A percentile compares a stretch with the other conserved stretches of the same genome.
Evolutionary conservation across 257 asterid genomes (phyloP).

Genomic region (Jacaranda mimosifolia): DNA sequence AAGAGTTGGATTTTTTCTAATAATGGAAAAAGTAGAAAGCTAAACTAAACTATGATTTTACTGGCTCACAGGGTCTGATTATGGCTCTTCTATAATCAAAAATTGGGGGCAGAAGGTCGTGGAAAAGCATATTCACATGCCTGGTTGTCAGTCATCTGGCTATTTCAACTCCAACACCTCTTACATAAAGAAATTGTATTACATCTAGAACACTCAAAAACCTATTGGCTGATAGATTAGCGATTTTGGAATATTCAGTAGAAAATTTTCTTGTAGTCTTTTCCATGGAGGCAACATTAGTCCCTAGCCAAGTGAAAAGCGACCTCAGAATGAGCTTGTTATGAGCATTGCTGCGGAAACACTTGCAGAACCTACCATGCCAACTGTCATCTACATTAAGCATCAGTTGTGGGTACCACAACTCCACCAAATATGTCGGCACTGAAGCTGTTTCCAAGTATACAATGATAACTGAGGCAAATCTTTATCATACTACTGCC

Average conservation of each 20-base stretch:
- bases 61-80: not conserved
- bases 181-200: not conserved
- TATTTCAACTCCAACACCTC: slow-evolving; percentile 10
- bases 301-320: slow-evolving; percentile 16
- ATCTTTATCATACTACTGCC: not conserved
- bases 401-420: slow-evolving; percentile 13
- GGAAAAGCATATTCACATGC: slow-evolving; percentile 13
- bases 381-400: not conserved
- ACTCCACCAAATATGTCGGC: not conserved
- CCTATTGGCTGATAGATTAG: not conserved
- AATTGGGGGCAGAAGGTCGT: not conserved
- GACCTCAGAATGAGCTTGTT: not conserved
- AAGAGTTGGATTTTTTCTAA: not conserved
- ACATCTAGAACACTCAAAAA: slow-evolving; percentile 13
- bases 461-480: not conserved
- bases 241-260: not conserved
- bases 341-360: not conserved
- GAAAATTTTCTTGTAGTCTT: not conserved
- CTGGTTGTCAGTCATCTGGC: not conserved
- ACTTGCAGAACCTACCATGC: not conserved
- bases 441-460: slow-evolving; percentile 4
- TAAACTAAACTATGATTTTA: not conserved
- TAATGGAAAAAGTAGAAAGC: slow-evolving; percentile 4
- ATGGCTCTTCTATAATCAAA: not conserved
- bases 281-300: not conserved